Evolutionary conservation across 2,329 filamentous ascomycete genomes (phyloP), one percentile per base, ranked within the genome.

Genomic region (Calonectria multiphialidica): DNA sequence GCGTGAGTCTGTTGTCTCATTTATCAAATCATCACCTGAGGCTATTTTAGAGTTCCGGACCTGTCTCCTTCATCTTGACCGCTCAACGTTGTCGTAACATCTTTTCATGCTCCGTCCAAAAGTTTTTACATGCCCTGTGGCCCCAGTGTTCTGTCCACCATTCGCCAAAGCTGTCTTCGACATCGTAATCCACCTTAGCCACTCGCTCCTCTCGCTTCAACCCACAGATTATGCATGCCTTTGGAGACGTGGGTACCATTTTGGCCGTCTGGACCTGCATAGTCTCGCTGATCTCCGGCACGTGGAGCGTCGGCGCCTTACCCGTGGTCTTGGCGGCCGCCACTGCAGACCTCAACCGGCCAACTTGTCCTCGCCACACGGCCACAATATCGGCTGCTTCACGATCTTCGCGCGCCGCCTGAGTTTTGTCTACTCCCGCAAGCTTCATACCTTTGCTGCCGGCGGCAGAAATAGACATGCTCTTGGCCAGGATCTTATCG

Each of bases 81-180:
- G 10, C 37, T 82, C 77, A 97, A 79, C 93, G 89, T 78, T 94
- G 93, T 74, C 91, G 90, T 75, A 98, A 85, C 70, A 88, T 87
- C 66, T 87, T 87, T 82, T 94, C 94, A 82, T 97, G 93, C 77
- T 93, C 88, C 71, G 93, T 86, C 96, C 96, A 98, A 80, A 98
- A 98, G 74, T 93, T 93, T 81, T 91, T 91, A 84, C 96, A 98
- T 23, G 91, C 90, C 73, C 90, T 87, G 83, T 96, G 94, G 0
- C 93, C 95, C 93, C 95, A 96, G 82, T 96, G 93, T 55, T 98
- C 95, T 49, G 93, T 88, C 96, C 96, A 98, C 95, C 95, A 98
- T 85, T 98, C 96, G 15, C 95, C 95, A 86, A 98, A 98, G 82
- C 94, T 95, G 82, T 98, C 96, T 78, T 96, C 92, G 10, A 97